These are phyloP conservation scores for Talaromyces trachyspermus DNA, from an alignment of 495 filamentous ascomycete genomes.

Conservation along the genomic window DNA sequence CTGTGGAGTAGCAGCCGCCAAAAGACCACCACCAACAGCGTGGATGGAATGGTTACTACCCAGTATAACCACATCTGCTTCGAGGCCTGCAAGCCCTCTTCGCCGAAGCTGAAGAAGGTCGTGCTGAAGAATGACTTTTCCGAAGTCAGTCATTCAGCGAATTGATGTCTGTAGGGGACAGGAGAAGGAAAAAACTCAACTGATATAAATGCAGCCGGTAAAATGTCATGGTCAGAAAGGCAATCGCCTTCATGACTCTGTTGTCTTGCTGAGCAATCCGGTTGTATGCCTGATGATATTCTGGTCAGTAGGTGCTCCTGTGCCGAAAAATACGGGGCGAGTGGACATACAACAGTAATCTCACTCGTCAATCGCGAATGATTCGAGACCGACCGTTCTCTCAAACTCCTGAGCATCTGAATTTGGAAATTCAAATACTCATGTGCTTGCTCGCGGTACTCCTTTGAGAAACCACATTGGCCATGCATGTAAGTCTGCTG, in stretches of 20 bases:
- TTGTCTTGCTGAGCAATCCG: conserved; percentile 29
- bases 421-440: conserved; percentile 24
- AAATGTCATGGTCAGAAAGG: conserved; percentile 27
- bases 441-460: conserved; percentile 13
- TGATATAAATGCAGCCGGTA: conserved; percentile 33
- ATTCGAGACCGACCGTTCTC: conserved; percentile 30
- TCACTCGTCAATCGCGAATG: conserved; percentile 35
- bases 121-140: conserved; percentile 27
- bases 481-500: conserved; percentile 15
- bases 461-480: background rate
- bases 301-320: conserved; percentile 24
- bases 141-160: conserved; percentile 8
- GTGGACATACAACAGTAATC: conserved; percentile 27
- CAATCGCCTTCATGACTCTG: conserved; percentile 26
- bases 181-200: conserved; percentile 8
- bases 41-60: conserved; percentile 5
- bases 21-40: background rate
- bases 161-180: background rate
- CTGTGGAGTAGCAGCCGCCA: conserved; percentile 4
- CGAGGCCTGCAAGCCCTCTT: conserved; percentile 4
- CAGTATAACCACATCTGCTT: conserved; percentile 9
- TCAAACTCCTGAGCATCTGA: conserved; percentile 30
- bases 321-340: conserved; percentile 29
- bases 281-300: conserved; percentile 16
- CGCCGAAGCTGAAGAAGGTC: conserved; percentile 25